Evolutionary conservation across 2,329 filamentous ascomycete species (phyloP), one percentile per base, ranked within the genome.

Genomic region (Penicillium hordei): DNA sequence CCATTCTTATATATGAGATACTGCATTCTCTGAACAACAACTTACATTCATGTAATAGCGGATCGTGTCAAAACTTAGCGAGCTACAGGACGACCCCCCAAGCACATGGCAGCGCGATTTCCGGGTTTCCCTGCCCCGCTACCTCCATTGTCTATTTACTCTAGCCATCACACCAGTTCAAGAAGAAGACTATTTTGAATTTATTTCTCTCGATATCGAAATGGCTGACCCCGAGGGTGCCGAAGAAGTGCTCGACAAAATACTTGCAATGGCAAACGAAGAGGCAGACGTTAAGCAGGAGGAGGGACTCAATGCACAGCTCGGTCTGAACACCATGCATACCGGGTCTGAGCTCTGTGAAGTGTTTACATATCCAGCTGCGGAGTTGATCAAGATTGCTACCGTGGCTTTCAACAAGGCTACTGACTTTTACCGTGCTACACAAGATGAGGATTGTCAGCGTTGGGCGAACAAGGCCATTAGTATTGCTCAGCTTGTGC

Each of bases 341-440:
- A 13, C 36, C 10, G 15, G 19, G 0, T 52, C 39, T 10, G 25
- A 13, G 9, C 34, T 44, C 4, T 21, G 8, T 9, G 25, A 17
- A 7, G 36, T 42, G 12, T 38, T 44, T 12, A 38, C 54, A 1
- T 86, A 85, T 60, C 84, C 83, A 2, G 58, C 72, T 7, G 78
- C 79, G 4, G 85, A 87, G 68, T 73, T 87, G 23, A 79, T 82
- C 56, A 86, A 83, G 81, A 73, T 88, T 6, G 81, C 83, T 6
- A 80, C 78, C 0, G 79, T 77, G 13, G 65, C 79, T 0, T 85
- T 84, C 67, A 87, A 87, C 60, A 77, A 75, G 23, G 82, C 81
- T 0, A 77, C 86, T 4, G 84, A 86, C 59, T 77, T 81, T 21
- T 82, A 82, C 56, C 56, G 68, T 7, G 58, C 63, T 1, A 68